phyloP scores from a whole-genome alignment of 345 rosid species.

The Odontarrhena argentea region DNA sequence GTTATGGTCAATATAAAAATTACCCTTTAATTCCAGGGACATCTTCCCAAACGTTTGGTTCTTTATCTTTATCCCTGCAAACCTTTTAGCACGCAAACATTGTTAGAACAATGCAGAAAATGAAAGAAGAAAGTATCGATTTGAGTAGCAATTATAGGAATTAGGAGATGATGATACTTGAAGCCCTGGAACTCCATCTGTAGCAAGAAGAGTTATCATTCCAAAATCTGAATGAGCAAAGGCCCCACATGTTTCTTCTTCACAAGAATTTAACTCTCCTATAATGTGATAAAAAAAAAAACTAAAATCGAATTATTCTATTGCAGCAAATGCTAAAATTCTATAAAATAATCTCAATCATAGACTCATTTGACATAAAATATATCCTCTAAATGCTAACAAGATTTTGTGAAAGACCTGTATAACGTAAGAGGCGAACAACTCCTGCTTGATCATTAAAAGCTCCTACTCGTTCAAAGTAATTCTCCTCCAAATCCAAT shows the following conservation, averaged over 20 bases:
- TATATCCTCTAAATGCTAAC: neutral
- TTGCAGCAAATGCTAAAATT: neutral
- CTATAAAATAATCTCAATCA: neutral
- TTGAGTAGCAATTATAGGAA: neutral
- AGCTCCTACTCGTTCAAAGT: constrained; percentile 67
- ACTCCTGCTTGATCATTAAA: constrained; percentile 44
- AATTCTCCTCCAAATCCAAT: constrained; percentile 62
- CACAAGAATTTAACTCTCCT: constrained; percentile 49
- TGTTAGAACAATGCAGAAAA: constrained; percentile 7
- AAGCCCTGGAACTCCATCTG: constrained; percentile 84
- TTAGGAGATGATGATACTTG: constrained; percentile 51
- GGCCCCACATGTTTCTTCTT: constrained; percentile 64
- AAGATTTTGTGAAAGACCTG: constrained; percentile 49
- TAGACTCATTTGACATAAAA: neutral
- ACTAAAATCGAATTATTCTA: neutral
- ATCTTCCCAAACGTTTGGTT: constrained; percentile 70
- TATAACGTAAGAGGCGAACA: constrained; percentile 72
- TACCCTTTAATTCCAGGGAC: constrained; percentile 68
- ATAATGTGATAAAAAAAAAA: constrained; percentile 12
- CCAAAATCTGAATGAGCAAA: constrained; percentile 92
- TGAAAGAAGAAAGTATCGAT: neutral
- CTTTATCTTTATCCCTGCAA: constrained; percentile 65
- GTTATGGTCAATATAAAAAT: constrained; percentile 19
- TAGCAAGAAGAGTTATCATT: constrained; percentile 74
- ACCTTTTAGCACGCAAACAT: constrained; percentile 43